phyloP scores from a whole-genome alignment of 371 early-diverging fungal genomes.

The Syncephalastrum sp. region DNA sequence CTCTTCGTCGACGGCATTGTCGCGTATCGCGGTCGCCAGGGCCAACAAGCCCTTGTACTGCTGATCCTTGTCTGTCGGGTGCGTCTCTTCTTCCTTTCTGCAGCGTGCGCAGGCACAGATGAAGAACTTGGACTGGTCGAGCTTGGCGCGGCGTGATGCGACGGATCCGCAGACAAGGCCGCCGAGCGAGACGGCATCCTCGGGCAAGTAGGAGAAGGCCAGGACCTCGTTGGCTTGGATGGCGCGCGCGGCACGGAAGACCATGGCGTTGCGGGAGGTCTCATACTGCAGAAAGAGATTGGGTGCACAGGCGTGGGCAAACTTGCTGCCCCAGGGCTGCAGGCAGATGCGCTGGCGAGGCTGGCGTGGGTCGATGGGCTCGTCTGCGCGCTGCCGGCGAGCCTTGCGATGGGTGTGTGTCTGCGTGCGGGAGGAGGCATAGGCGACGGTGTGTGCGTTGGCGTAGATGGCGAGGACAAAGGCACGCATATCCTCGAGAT shows the following conservation, averaged over 20 bases:
- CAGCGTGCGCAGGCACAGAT: constrained; percentile 43
- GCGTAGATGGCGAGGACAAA: constrained; percentile 53
- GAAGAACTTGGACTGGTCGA: constrained; percentile 46
- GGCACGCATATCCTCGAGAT: constrained; percentile 20
- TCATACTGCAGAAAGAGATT: constrained; percentile 47
- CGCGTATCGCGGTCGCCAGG: constrained; percentile 28
- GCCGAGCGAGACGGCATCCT: constrained; percentile 40
- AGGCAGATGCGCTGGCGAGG: constrained; percentile 27
- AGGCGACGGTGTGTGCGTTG: constrained; percentile 48
- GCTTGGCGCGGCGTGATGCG: constrained; percentile 26
- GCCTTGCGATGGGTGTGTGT: constrained; percentile 28
- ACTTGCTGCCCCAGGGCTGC: constrained; percentile 47
- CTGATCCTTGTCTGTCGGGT: constrained; percentile 5
- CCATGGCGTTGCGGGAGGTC: constrained; percentile 30
- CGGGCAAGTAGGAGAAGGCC: constrained; percentile 48
- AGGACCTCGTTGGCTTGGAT: constrained; percentile 30
- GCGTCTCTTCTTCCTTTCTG: constrained; percentile 10
- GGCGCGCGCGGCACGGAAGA: constrained; percentile 34
- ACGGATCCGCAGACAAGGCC: constrained; percentile 44
- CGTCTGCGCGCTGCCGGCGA: constrained; percentile 20
- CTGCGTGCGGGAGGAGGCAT: constrained; percentile 20
- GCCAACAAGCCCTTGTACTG: constrained; percentile 30
- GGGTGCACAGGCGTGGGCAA: constrained; percentile 50
- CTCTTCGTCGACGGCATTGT: constrained; percentile 21
- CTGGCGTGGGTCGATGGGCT: too few species aligned